phyloP scores from a whole-genome alignment of 2,329 filamentous ascomycete genomes.

The Coleophoma cylindrospora region DNA sequence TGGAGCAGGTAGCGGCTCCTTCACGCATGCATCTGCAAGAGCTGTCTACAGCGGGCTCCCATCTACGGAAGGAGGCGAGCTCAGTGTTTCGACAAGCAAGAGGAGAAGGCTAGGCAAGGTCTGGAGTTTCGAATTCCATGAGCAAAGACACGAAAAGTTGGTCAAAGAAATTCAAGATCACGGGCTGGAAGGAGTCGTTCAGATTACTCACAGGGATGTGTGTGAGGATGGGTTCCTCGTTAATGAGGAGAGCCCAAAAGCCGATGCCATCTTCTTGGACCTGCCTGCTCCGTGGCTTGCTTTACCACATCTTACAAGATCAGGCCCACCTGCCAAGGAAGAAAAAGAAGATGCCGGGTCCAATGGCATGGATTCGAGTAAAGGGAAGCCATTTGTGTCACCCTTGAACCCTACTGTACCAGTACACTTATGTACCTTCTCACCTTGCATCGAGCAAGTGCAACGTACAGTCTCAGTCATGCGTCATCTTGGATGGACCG shows the following conservation, averaged over 20 bases:
- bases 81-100: slow-evolving; percentile 24
- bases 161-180: slow-evolving; percentile 65
- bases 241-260: slow-evolving; percentile 48
- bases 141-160: slow-evolving; percentile 65
- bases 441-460: slow-evolving; percentile 95
- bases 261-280: slow-evolving; percentile 73
- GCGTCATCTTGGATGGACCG: slow-evolving; percentile 78
- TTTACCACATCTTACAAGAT: slow-evolving; percentile 67
- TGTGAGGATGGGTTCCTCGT: slow-evolving; percentile 70
- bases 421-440: slow-evolving; percentile 87
- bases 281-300: slow-evolving; percentile 79
- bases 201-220: slow-evolving; percentile 74
- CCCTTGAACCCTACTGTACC: slow-evolving; percentile 67
- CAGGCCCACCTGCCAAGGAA: slow-evolving; percentile 23
- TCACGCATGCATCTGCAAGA: slow-evolving; percentile 72
- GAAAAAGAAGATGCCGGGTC: slow-evolving; percentile 5
- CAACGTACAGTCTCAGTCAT: slow-evolving; percentile 78
- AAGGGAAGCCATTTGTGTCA: slow-evolving; percentile 41
- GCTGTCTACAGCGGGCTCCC: slow-evolving; percentile 73
- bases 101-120: slow-evolving; percentile 56
- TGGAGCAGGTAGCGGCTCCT: slow-evolving; percentile 76
- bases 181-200: slow-evolving; percentile 58
- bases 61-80: slow-evolving; percentile 20
- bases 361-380: slow-evolving; percentile 6
- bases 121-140: slow-evolving; percentile 80